phyloP scores from a whole-genome alignment of 345 rosid species.

The Cardamine resedifolia region DNA sequence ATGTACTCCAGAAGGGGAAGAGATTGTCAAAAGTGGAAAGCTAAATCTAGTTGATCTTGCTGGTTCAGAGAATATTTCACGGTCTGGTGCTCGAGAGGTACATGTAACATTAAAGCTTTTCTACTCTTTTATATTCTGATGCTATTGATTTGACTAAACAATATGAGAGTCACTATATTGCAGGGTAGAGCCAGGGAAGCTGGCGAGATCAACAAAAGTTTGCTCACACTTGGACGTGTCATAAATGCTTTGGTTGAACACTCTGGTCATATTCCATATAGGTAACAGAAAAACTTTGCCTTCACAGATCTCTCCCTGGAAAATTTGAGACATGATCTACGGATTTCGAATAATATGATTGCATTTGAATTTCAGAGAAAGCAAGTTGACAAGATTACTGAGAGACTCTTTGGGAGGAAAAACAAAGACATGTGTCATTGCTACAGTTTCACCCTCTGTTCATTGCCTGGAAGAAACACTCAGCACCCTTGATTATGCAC shows the following conservation, averaged over 20 bases:
- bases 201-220: slow-evolving; percentile 97
- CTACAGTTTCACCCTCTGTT: slow-evolving; percentile 91
- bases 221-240: slow-evolving; percentile 98
- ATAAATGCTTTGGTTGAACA: slow-evolving; percentile 97
- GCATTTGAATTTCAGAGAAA: slow-evolving; percentile 63
- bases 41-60: slow-evolving; percentile 98
- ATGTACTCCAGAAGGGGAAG: slow-evolving; percentile 98
- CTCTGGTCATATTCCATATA: slow-evolving; percentile 95
- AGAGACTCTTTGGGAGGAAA: slow-evolving; percentile 99
- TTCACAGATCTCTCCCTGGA: background rate
- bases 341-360: slow-evolving; percentile 2
- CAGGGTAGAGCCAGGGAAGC: slow-evolving; percentile 99
- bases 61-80: slow-evolving; percentile 99
- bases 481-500: slow-evolving; percentile 96
- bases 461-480: slow-evolving; percentile 98
- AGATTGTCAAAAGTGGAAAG: slow-evolving; percentile 97
- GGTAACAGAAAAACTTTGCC: slow-evolving; percentile 44
- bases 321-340: background rate
- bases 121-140: too few species aligned
- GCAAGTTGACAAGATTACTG: slow-evolving; percentile 91
- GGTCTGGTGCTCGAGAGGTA: slow-evolving; percentile 99
- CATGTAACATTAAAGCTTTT: background rate
- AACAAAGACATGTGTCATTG: slow-evolving; percentile 97
- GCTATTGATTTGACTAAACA: slow-evolving; percentile 4
- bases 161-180: slow-evolving; percentile 34